Percentiles rank a stretch among this genome's conserved stretches.
phyloP scores from a whole-genome alignment of 164 flowering plant genomes.

The Vitis rotundifolia region DNA sequence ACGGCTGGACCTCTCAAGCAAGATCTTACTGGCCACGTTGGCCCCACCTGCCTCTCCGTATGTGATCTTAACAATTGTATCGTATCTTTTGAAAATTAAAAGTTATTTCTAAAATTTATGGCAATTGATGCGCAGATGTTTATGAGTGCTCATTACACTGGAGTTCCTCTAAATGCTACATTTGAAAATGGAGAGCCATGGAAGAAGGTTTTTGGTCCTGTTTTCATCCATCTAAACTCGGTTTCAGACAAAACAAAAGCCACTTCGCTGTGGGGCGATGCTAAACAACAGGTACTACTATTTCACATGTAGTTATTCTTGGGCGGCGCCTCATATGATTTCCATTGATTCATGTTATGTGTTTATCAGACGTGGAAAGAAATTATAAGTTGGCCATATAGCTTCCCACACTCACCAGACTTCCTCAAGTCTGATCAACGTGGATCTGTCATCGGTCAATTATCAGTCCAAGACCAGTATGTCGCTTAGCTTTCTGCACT shows the following conservation, averaged over 20 bases:
- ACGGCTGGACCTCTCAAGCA: constrained; percentile 91
- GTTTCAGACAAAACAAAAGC: constrained; percentile 29
- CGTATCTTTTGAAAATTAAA: too few relatives aligned
- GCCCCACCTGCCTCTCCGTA: constrained; percentile 81
- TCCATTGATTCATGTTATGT: background rate
- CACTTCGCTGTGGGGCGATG: constrained; percentile 71
- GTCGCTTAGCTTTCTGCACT: background rate
- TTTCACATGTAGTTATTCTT: background rate
- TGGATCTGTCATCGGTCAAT: constrained; percentile 42
- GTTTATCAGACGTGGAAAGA: constrained; percentile 41
- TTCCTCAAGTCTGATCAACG: constrained; percentile 39
- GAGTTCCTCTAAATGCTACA: constrained; percentile 49
- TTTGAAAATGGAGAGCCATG: constrained; percentile 65
- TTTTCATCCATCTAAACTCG: constrained; percentile 77
- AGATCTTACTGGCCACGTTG: constrained; percentile 84
- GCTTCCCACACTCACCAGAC: constrained; percentile 42
- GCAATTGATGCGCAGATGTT: constrained; percentile 50
- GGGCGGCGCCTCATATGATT: background rate
- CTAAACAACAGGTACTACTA: constrained; percentile 55
- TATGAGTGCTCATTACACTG: constrained; percentile 75
- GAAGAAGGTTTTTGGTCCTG: constrained; percentile 97
- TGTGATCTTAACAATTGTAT: constrained; percentile 16
- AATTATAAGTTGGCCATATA: constrained; percentile 52
- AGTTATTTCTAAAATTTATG: too few relatives aligned
- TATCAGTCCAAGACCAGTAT: constrained; percentile 48